These are phyloP conservation scores for Salicornia ramosissima DNA, from an alignment of 148 eudicot species.

Conservation along the genomic window DNA sequence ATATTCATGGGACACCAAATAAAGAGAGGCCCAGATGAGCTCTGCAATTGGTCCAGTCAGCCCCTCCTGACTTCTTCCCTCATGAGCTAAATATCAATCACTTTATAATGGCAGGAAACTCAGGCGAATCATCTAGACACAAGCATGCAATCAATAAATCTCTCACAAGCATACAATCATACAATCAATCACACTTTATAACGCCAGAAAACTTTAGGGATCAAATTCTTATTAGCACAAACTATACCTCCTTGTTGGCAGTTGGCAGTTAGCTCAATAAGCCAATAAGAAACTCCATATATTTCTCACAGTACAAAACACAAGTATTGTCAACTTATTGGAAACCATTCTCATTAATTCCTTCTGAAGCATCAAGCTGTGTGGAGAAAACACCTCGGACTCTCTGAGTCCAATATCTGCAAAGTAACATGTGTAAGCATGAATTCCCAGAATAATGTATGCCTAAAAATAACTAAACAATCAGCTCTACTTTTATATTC, in stretches of 20 bases:
- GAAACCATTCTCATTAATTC: slow-evolving; percentile 32
- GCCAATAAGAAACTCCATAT: slow-evolving; percentile 94
- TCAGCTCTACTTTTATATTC: neutral
- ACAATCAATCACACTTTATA: no score
- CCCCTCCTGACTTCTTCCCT: neutral
- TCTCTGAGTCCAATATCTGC: slow-evolving; percentile 80
- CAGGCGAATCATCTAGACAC: neutral
- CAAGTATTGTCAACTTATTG: slow-evolving; percentile 64
- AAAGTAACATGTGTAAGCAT: slow-evolving; percentile 16
- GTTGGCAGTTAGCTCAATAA: slow-evolving; percentile 92
- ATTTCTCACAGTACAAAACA: slow-evolving; percentile 85
- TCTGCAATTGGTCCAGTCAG: neutral
- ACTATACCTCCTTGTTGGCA: slow-evolving; percentile 82
- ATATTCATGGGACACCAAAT: neutral
- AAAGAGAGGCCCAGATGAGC: neutral
- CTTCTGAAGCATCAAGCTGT: slow-evolving; percentile 32
- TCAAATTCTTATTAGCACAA: neutral
- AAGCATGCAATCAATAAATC: no score
- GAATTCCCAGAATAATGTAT: neutral
- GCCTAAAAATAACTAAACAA: neutral
- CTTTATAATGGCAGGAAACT: neutral
- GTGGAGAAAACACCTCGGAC: slow-evolving; percentile 47
- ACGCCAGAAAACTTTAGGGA: neutral
- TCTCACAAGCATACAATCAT: no score
- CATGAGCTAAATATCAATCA: neutral